A percentile compares a stretch with the other conserved stretches of the same genome.
phyloP scores from a whole-genome alignment of 345 rosid species.

The Odontarrhena argentea region DNA sequence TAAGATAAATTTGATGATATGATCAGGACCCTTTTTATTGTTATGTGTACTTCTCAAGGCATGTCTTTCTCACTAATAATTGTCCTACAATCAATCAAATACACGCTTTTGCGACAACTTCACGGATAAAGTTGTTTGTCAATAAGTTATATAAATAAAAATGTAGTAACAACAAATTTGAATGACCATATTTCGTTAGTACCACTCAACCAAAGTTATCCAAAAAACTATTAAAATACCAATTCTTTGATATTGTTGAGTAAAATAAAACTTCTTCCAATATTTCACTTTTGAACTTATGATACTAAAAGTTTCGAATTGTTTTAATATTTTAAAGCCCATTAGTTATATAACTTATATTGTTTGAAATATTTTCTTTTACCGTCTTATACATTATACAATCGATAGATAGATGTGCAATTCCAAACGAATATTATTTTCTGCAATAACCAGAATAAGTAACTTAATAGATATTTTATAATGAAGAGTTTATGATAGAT shows the following conservation, averaged over 20 bases:
- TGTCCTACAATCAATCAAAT: conserved; percentile 19
- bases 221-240: not conserved
- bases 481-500: no score
- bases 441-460: no score
- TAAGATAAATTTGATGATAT: conserved; percentile 11
- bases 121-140: conserved; percentile 36
- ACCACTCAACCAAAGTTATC: conserved; percentile 18
- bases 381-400: no score
- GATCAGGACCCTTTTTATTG: conserved; percentile 20
- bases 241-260: not conserved
- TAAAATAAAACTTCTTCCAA: not conserved
- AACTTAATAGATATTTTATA: no score
- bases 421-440: no score
- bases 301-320: not conserved
- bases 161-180: conserved; percentile 14
- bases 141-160: not conserved
- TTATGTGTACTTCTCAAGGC: conserved; percentile 38
- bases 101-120: conserved; percentile 34
- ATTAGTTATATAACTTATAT: not conserved
- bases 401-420: no score
- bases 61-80: conserved; percentile 36
- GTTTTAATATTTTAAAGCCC: not conserved
- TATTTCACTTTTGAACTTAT: conserved; percentile 19
- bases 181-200: not conserved
- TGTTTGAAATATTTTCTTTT: not conserved